phyloP scores from a whole-genome alignment of 2,329 filamentous ascomycete genomes.

The Ceratocystis ficicola region DNA sequence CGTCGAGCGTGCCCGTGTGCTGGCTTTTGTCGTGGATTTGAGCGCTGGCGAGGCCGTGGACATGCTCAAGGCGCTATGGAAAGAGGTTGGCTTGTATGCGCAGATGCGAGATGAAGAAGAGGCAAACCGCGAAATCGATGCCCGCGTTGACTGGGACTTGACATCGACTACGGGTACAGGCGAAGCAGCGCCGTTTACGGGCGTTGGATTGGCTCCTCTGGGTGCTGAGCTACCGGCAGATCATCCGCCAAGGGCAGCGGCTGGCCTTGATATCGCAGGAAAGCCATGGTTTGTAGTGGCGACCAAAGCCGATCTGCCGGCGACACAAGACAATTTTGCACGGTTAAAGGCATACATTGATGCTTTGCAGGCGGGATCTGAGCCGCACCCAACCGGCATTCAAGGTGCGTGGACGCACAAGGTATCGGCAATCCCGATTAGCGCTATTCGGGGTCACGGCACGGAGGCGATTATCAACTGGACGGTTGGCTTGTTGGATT shows the following conservation, averaged over 20 bases:
- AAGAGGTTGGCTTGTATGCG: slow-evolving; percentile 77
- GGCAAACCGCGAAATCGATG: slow-evolving; percentile 48
- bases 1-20: slow-evolving; percentile 81
- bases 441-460: slow-evolving; percentile 77
- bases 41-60: slow-evolving; percentile 64
- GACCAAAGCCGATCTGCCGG: slow-evolving; percentile 76
- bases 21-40: slow-evolving; percentile 89
- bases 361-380: slow-evolving; percentile 47
- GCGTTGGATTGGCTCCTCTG: not conserved
- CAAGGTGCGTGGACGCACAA: slow-evolving; percentile 46
- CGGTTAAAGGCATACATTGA: slow-evolving; percentile 59
- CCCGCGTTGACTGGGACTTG: slow-evolving; percentile 46
- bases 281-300: slow-evolving; percentile 97
- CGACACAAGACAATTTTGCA: slow-evolving; percentile 65
- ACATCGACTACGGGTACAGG: slow-evolving; percentile 33
- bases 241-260: slow-evolving; percentile 25
- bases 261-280: slow-evolving; percentile 61
- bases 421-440: slow-evolving; percentile 68
- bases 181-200: not conserved
- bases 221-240: slow-evolving; percentile 26
- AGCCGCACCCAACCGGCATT: slow-evolving; percentile 60
- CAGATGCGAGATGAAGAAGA: slow-evolving; percentile 65
- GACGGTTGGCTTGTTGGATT: slow-evolving; percentile 55
- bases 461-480: slow-evolving; percentile 63
- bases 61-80: slow-evolving; percentile 74